phyloP scores from a whole-genome alignment of 2,329 filamentous ascomycete genomes.

The Curvularia lunata region DNA sequence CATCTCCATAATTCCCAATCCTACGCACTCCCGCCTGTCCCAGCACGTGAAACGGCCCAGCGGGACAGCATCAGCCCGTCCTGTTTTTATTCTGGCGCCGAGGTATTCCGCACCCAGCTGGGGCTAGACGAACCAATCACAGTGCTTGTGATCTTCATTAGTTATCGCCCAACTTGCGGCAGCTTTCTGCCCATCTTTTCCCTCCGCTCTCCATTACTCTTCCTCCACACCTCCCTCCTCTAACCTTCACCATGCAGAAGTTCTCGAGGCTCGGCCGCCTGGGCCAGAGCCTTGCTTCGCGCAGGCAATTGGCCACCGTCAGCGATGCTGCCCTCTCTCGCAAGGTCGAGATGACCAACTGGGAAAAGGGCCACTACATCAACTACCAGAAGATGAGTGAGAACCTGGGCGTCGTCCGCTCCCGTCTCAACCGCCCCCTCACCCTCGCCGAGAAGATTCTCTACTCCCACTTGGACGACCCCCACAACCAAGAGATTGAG shows the following conservation, averaged over 20 bases:
- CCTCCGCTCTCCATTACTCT: slow-evolving; percentile 39
- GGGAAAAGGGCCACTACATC: slow-evolving; percentile 95
- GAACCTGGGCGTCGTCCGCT: slow-evolving; percentile 89
- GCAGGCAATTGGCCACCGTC: slow-evolving; percentile 77
- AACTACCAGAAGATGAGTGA: slow-evolving; percentile 99
- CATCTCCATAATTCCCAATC: slow-evolving; percentile 18
- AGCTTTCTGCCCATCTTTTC: slow-evolving; percentile 48
- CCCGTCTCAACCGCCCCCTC: slow-evolving; percentile 88
- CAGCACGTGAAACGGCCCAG: slow-evolving; percentile 43
- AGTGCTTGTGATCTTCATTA: slow-evolving; percentile 37
- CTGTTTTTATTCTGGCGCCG: slow-evolving; percentile 32
- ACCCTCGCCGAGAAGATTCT: slow-evolving; percentile 98
- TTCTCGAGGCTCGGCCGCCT: slow-evolving; percentile 73
- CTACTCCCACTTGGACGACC: slow-evolving; percentile 98
- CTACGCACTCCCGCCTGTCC: slow-evolving; percentile 13
- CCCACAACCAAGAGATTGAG: slow-evolving; percentile 94
- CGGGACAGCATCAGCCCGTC: slow-evolving; percentile 37
- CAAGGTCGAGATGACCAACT: slow-evolving; percentile 98
- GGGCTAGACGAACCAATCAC: slow-evolving; percentile 43
- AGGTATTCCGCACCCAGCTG: slow-evolving; percentile 38
- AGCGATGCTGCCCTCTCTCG: slow-evolving; percentile 84
- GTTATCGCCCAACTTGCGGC: slow-evolving; percentile 42
- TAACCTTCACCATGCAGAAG: slow-evolving; percentile 66
- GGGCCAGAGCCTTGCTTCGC: slow-evolving; percentile 69
- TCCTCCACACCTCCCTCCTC: slow-evolving; percentile 49